Conservation (phyloP, 2,329 filamentous ascomycete species). For the Trichoderma sp. region DNA sequence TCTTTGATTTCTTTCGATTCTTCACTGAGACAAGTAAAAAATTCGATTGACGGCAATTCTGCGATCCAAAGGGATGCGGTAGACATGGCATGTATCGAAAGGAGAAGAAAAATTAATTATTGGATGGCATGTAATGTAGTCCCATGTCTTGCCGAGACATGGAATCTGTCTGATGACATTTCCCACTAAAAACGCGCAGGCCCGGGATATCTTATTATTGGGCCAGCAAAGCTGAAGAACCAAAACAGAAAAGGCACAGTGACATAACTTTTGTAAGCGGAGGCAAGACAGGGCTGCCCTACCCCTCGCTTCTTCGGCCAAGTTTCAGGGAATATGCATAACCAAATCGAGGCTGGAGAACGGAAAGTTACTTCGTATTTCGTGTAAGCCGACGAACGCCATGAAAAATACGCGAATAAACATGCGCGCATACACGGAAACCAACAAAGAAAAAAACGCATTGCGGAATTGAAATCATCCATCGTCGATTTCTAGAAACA, state of each 20-base stretch:
- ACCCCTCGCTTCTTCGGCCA: not conserved
- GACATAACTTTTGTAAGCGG: conserved; percentile 5
- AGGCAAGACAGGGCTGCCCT: not conserved
- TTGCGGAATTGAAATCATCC: not conserved
- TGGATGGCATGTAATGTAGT: not conserved
- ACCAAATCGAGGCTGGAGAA: not conserved
- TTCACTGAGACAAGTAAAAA: not conserved
- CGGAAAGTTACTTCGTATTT: not conserved
- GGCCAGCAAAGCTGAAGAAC: not conserved
- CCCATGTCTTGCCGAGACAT: not conserved
- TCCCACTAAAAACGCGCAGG: not conserved
- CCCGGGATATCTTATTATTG: not conserved
- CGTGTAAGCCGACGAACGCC: not conserved
- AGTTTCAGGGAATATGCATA: conserved; percentile 19
- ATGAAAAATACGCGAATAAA: not conserved
- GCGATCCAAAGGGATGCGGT: not conserved
- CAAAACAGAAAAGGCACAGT: not conserved
- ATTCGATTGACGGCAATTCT: not conserved
- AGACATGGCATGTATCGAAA: not conserved
- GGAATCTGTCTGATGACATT: not conserved
- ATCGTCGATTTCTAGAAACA: not conserved
- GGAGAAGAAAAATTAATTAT: too few relatives aligned
- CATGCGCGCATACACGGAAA: not conserved
- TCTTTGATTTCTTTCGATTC: not conserved
- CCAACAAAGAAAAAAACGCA: not conserved